Conservation (phyloP, 2,329 filamentous ascomycete species). For the Colletotrichum falcatum region DNA sequence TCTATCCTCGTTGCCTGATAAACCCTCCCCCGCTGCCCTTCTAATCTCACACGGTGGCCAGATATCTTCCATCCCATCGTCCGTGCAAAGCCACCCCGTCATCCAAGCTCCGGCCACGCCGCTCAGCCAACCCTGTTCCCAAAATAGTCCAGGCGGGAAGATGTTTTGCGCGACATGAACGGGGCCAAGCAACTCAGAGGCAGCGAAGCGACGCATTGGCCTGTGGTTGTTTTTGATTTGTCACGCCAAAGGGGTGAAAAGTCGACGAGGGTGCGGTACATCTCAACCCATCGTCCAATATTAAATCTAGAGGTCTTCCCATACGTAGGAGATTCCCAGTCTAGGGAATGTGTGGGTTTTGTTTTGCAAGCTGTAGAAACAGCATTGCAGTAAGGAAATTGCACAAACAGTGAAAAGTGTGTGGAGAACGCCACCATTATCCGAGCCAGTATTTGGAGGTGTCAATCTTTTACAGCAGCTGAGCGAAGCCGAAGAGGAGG, state of each 20-base stretch:
- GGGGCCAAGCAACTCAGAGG: not conserved
- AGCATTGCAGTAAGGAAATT: slow-evolving; percentile 39
- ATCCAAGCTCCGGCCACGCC: slow-evolving; percentile 30
- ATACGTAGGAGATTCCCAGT: slow-evolving; percentile 50
- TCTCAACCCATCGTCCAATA: slow-evolving; percentile 47
- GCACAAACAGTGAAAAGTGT: slow-evolving; percentile 41
- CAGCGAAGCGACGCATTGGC: slow-evolving; percentile 19
- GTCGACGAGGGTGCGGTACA: slow-evolving; percentile 43
- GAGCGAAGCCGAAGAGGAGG: slow-evolving; percentile 60
- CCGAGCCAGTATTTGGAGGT: slow-evolving; percentile 33
- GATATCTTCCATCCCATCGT: slow-evolving; percentile 15
- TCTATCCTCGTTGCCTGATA: slow-evolving; percentile 37
- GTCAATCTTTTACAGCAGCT: slow-evolving; percentile 61
- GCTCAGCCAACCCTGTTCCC: slow-evolving; percentile 19
- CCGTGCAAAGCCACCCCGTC: slow-evolving; percentile 10
- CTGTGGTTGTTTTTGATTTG: slow-evolving; percentile 30
- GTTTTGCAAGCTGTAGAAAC: slow-evolving; percentile 34
- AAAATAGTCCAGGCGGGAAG: slow-evolving; percentile 25
- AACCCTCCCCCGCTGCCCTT: slow-evolving; percentile 12
- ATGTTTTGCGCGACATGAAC: slow-evolving; percentile 1
- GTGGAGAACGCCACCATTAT: slow-evolving; percentile 43
- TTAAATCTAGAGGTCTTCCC: slow-evolving; percentile 59
- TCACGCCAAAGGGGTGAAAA: slow-evolving; percentile 46
- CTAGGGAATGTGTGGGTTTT: slow-evolving; percentile 34
- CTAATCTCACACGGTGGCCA: slow-evolving; percentile 24